phyloP scores from a whole-genome alignment of 2,329 filamentous ascomycete species.

The Lanzia echinophila region DNA sequence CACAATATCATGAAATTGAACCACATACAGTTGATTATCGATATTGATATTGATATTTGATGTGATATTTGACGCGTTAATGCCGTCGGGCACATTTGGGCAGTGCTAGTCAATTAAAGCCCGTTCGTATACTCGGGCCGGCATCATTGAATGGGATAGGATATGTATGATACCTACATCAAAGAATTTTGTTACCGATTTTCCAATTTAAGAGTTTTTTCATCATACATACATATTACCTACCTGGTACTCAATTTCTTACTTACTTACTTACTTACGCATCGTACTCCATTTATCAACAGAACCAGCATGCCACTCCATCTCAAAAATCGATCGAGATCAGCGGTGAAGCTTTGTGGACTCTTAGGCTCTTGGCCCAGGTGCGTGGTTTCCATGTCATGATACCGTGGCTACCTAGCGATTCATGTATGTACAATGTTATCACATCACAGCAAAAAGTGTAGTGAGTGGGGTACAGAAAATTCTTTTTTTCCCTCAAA shows the following conservation, averaged over 20 bases:
- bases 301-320: constrained; percentile 3
- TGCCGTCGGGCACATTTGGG: too few species aligned
- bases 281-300: background rate
- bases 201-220: too few species aligned
- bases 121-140: too few species aligned
- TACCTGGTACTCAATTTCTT: background rate
- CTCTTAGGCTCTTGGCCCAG: constrained; percentile 1
- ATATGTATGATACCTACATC: too few species aligned
- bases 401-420: background rate
- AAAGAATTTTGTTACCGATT: too few species aligned
- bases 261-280: background rate
- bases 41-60: too few species aligned
- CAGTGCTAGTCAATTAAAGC: too few species aligned
- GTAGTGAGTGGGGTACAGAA: background rate
- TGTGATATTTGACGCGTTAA: too few species aligned
- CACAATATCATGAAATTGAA: too few species aligned
- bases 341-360: constrained; percentile 6
- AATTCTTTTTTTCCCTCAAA: background rate
- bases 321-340: constrained; percentile 4
- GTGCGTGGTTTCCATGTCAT: background rate
- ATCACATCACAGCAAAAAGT: background rate
- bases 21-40: too few species aligned
- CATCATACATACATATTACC: background rate
- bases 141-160: too few species aligned
- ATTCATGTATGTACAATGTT: background rate